These are phyloP conservation scores for Kurtzmaniella cleridarum DNA, from an alignment of 805 yeast genomes.

Conservation along the genomic window DNA sequence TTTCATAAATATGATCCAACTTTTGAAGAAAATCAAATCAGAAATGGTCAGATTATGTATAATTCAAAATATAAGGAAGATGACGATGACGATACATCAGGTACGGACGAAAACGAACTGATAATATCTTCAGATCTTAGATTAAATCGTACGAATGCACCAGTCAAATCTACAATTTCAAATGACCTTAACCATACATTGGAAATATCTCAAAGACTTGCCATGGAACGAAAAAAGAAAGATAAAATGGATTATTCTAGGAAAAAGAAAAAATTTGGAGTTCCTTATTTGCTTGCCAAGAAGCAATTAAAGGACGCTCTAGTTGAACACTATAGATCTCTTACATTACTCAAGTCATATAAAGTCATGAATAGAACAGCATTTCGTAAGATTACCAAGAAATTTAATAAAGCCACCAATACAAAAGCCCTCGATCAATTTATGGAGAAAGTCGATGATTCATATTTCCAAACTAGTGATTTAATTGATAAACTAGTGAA, in stretches of 20 bases:
- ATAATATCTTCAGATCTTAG: neutral
- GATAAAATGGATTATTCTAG: slow-evolving; percentile 45
- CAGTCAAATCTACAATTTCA: too few relatives aligned
- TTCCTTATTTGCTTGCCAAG: slow-evolving; percentile 61
- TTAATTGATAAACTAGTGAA: slow-evolving; percentile 57
- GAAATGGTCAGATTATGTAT: slow-evolving; percentile 23
- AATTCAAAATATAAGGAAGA: slow-evolving; percentile 3
- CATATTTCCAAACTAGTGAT: slow-evolving; percentile 61
- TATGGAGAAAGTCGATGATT: slow-evolving; percentile 50
- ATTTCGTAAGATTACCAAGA: slow-evolving; percentile 81
- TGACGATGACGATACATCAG: slow-evolving; percentile 5
- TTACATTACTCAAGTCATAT: slow-evolving; percentile 67
- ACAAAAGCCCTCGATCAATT: slow-evolving; percentile 41
- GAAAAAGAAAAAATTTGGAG: slow-evolving; percentile 27
- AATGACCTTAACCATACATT: neutral
- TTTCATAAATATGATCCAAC: slow-evolving; percentile 20
- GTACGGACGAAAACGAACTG: neutral
- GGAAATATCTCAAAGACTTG: slow-evolving; percentile 5
- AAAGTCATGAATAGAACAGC: slow-evolving; percentile 80
- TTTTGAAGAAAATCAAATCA: slow-evolving; percentile 31
- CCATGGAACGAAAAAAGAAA: neutral
- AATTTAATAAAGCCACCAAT: slow-evolving; percentile 72
- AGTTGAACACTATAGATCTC: slow-evolving; percentile 65
- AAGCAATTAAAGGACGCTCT: slow-evolving; percentile 65
- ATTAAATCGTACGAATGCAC: too few relatives aligned